Evolutionary conservation across 805 yeast species (phyloP), one percentile per base, ranked within the genome.

Genomic region (Maudiozyma barnettii): DNA sequence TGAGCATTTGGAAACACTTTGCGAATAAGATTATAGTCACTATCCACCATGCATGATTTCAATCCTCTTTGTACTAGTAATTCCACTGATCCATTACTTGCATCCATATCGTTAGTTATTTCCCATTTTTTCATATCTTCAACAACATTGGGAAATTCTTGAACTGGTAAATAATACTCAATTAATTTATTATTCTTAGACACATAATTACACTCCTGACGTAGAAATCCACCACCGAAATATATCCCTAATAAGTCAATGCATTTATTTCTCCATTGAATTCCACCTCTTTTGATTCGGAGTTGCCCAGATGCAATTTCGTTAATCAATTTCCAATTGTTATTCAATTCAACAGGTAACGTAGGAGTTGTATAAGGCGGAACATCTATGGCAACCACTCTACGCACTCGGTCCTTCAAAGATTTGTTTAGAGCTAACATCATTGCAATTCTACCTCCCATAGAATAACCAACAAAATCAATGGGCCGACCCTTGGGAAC

Each of bases 371-470:
- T 49, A 45, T 61, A 60, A 13, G 68, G 67, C 14, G 68, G 66
- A 41, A 57, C 50, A 48, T 64, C 69, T 3, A 78, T 66, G 4
- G 78, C 72, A 0, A 78, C 65, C 30, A 77, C 53, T 47, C 67
- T 70, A 5, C 64, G 56, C 0, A 76, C 64, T 39, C 59, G 58
- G 5, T 54, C 18, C 13, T 47, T 36, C 2, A 51, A 45, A 23
- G 12, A 9, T 20, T 33, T 18, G 5, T 33, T 22, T 31, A 79
- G 56, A 0, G 76, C 62, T 1, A 70, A 68, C 42, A 71, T 47
- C 73, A 79, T 71, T 0, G 76, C 77, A 1, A 75, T 71, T 54
- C 77, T 78, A 4, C 81, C 83, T 1, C 85, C 85, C 77, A 79
- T 73, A 18, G 81, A 77, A 55, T 75, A 81, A 0, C 84, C 84